Evolutionary conservation across 768 basidiomycete genomes (phyloP).

Genomic region (Kondoa subrosea): DNA sequence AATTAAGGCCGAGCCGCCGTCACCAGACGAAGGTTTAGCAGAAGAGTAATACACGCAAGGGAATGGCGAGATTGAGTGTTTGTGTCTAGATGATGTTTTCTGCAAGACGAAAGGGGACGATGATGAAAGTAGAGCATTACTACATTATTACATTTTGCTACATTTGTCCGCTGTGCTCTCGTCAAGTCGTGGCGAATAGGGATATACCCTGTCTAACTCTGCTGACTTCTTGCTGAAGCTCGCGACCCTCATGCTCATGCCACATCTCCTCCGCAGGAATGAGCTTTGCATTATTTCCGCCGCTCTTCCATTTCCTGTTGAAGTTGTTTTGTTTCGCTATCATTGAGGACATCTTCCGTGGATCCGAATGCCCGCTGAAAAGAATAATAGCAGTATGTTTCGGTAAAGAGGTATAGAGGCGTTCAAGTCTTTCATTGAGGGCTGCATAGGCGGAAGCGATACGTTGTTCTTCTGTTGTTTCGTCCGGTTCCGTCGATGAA

Average conservation of each 20-base stretch:
- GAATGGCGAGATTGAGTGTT: background rate
- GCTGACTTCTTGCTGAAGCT: conserved; percentile 63
- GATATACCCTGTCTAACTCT: conserved; percentile 63
- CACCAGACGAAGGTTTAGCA: conserved; percentile 28
- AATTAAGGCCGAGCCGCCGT: background rate
- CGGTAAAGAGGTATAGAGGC: conserved; percentile 54
- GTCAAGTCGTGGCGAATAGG: conserved; percentile 37
- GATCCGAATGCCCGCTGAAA: conserved; percentile 78
- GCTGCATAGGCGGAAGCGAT: conserved; percentile 22
- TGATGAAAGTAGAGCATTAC: no score
- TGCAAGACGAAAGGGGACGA: background rate
- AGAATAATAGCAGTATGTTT: conserved; percentile 64
- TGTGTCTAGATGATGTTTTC: background rate
- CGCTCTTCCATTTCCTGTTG: conserved; percentile 39
- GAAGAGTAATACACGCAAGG: background rate
- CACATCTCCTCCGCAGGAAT: conserved; percentile 49
- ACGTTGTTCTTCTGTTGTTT: background rate
- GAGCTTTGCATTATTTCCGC: conserved; percentile 34
- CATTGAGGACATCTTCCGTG: conserved; percentile 57
- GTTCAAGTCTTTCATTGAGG: conserved; percentile 47
- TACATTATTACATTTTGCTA: no score
- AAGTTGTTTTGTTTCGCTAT: conserved; percentile 55
- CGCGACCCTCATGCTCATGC: conserved; percentile 58
- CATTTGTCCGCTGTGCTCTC: no score
- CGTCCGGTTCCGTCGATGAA: background rate